Percentiles rank a stretch among this genome's conserved stretches.
phyloP scores from a whole-genome alignment of 2,329 filamentous ascomycete genomes.

The Botrytis fabae region DNA sequence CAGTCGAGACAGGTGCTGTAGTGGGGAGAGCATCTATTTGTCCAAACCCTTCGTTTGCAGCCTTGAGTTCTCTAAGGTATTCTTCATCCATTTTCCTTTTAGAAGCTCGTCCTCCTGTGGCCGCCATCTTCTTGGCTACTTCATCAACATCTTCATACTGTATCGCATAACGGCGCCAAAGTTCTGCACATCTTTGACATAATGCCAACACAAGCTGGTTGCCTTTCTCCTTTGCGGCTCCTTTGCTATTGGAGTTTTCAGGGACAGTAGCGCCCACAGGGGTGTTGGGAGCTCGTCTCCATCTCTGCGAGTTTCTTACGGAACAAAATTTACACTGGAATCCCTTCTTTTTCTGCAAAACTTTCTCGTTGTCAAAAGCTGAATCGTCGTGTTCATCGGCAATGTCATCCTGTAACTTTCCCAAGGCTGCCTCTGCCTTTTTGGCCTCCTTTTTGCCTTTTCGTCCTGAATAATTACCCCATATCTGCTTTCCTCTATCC shows the following conservation, averaged over 20 bases:
- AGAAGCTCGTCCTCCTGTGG: conserved; percentile 77
- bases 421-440: conserved; percentile 66
- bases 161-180: conserved; percentile 95
- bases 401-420: conserved; percentile 86
- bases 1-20: conserved; percentile 29
- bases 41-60: conserved; percentile 61
- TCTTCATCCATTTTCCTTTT: conserved; percentile 92
- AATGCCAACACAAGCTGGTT: conserved; percentile 75
- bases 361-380: conserved; percentile 86
- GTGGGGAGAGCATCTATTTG: conserved; percentile 44
- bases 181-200: conserved; percentile 83
- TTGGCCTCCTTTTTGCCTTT: conserved; percentile 88
- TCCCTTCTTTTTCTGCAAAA: conserved; percentile 70
- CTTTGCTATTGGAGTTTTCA: conserved; percentile 62
- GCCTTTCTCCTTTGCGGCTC: conserved; percentile 70
- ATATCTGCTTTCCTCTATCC: conserved; percentile 78
- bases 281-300: conserved; percentile 83
- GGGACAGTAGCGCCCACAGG: conserved; percentile 68
- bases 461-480: conserved; percentile 83
- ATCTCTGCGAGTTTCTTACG: conserved; percentile 78
- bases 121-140: conserved; percentile 80
- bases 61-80: conserved; percentile 69
- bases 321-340: conserved; percentile 95
- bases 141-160: conserved; percentile 95
- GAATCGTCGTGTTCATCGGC: conserved; percentile 93